Conservation (phyloP, 371 early-diverging fungal species). For the Mucor velutinosus region DNA sequence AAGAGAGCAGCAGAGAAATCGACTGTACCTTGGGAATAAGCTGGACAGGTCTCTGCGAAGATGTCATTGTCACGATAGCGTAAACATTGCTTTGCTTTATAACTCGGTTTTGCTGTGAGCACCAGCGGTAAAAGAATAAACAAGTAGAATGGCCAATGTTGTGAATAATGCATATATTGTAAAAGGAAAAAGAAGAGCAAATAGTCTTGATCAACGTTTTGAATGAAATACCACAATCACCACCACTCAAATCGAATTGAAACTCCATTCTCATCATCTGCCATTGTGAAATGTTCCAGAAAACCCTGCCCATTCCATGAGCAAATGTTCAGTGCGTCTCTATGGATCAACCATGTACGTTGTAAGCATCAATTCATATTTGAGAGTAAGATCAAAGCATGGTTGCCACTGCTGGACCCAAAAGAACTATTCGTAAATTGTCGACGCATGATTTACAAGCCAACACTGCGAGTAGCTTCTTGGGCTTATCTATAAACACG, state of each 20-base stretch:
- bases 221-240: not conserved
- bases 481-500: too few relatives aligned
- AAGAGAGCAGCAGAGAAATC: constrained; percentile 21
- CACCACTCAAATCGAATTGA: not conserved
- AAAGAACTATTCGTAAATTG: too few relatives aligned
- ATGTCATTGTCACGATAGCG: constrained; percentile 25
- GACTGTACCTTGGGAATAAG: constrained; percentile 17
- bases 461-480: too few relatives aligned
- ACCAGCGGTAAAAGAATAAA: not conserved
- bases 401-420: too few relatives aligned
- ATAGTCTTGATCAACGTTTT: not conserved
- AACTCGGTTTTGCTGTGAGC: not conserved
- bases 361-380: too few relatives aligned
- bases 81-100: constrained; percentile 24
- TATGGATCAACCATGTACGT: too few relatives aligned
- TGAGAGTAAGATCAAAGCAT: too few relatives aligned
- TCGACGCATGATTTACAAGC: too few relatives aligned
- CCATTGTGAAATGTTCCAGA: too few relatives aligned
- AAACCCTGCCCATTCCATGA: too few relatives aligned
- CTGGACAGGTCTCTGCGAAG: constrained; percentile 27
- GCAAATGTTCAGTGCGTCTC: too few relatives aligned
- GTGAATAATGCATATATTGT: constrained; percentile 3
- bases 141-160: not conserved
- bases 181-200: not conserved
- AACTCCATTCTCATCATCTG: not conserved